A percentile compares a stretch with the other conserved stretches of the same genome.
These are phyloP conservation scores for Entelexis paramagnoliae DNA, from an alignment of 1,139 yeast species.

Conservation along the genomic window DNA sequence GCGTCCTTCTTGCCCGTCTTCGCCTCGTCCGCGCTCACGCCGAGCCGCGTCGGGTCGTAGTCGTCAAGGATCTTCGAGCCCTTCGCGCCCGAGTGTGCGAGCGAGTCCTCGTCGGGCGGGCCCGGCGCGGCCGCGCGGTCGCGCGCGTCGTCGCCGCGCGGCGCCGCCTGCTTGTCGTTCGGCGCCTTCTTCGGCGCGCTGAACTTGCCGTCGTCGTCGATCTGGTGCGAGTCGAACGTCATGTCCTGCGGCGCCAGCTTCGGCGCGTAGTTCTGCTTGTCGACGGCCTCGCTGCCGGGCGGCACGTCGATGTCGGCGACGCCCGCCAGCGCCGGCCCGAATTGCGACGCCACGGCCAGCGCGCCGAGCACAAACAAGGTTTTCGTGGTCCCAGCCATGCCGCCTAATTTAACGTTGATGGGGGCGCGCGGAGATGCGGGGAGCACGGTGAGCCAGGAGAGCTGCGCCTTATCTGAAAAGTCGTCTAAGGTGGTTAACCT, in stretches of 20 bases:
- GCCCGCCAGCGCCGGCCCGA: too few relatives aligned
- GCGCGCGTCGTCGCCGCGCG: neutral
- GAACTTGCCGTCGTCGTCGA: conserved; percentile 28
- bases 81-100: conserved; percentile 20
- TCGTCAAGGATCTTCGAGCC: conserved; percentile 33
- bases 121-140: conserved; percentile 5
- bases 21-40: conserved; percentile 25
- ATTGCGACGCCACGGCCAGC: neutral
- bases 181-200: conserved; percentile 29
- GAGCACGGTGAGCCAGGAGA: too few relatives aligned
- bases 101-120: neutral
- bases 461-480: neutral
- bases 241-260: conserved; percentile 34
- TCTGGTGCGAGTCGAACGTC: conserved; percentile 26
- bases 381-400: neutral
- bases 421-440: too few relatives aligned
- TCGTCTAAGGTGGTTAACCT: neutral
- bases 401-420: too few relatives aligned
- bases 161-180: conserved; percentile 19
- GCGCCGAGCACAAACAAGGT: neutral
- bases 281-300: neutral
- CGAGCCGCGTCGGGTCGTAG: conserved; percentile 34
- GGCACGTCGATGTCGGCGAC: too few relatives aligned
- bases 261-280: conserved; percentile 26
- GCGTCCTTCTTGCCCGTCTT: conserved; percentile 7